Evolutionary conservation across 2,329 filamentous ascomycete species (phyloP), one percentile per base, ranked within the genome.

Genomic region (Alternaria arborescens): DNA sequence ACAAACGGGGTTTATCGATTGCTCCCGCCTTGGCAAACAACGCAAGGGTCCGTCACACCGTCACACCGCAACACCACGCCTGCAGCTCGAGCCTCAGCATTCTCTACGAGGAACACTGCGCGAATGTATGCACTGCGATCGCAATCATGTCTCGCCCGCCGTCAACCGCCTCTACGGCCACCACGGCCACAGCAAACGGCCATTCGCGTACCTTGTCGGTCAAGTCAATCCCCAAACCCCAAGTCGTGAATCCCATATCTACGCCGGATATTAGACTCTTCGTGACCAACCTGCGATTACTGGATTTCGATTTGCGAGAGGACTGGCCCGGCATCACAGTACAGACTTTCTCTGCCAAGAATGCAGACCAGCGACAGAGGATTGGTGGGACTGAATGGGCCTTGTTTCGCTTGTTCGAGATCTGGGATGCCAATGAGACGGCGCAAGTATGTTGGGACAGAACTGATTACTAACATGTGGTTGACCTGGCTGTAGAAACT

Each of bases 371-470:
- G 78, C 95, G 94, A 80, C 90, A 90, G 77, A 88, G 94, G 54
- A 89, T 97, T 38, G 88, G 91, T 69, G 88, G 88, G 61, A 88
- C 94, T 38, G 95, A 99, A 82, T 98, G 94, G 93, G 88, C 90
- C 0, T 82, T 98, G n/a, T 97, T 91, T 78, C 89, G 92, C 52
- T 85, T 99, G 14, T 97, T 97, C 77, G 84, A 86, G 38, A 81
- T 96, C 3, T 97, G 93, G 90, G 91, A 97, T 73, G 86, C 87
- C 0, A 86, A 90, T 11, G 90, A 92, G 70, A 87, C 93, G 18
- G 86, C 87, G 64, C 89, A 90, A 81, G 92, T 93, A 83, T 41
- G 61, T 48, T 46, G 54, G 44, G 2, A 20, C 30, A 14, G 20
- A 43, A 18, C 36, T 14, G 20, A 50, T 1, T 12, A 10, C 32